These are phyloP conservation scores for Aristolochia californica DNA, from an alignment of 164 flowering plant genomes.

Conservation along the genomic window DNA sequence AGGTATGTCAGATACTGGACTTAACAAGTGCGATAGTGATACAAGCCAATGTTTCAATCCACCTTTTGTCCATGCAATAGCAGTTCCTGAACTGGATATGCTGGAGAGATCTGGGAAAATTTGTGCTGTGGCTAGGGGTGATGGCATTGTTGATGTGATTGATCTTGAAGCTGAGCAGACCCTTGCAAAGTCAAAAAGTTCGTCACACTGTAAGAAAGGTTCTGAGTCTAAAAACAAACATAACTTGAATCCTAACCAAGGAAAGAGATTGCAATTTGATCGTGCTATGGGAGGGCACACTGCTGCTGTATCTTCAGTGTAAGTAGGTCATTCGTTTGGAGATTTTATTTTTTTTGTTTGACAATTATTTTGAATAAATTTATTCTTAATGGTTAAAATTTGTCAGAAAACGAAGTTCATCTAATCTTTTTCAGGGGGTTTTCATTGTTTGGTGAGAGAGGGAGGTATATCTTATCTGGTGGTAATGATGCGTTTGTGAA, in stretches of 20 bases:
- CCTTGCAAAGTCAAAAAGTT: constrained; percentile 28
- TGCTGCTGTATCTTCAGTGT: constrained; percentile 86
- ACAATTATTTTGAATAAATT: not conserved
- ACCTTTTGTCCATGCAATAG: constrained; percentile 83
- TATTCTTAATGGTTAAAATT: constrained; percentile 1
- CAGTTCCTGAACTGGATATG: constrained; percentile 71
- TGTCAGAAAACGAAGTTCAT: too few species aligned
- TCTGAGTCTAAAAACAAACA: constrained; percentile 30
- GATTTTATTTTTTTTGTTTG: too few species aligned
- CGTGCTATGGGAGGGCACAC: constrained; percentile 64
- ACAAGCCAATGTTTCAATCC: constrained; percentile 71
- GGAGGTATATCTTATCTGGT: constrained; percentile 67
- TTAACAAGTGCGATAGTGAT: constrained; percentile 9
- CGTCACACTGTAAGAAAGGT: constrained; percentile 29
- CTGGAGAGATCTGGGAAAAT: constrained; percentile 45
- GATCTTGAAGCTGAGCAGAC: constrained; percentile 60
- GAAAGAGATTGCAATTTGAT: constrained; percentile 51
- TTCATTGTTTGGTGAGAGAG: constrained; percentile 80
- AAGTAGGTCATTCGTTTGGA: constrained; percentile 21
- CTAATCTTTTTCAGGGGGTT: constrained; percentile 56
- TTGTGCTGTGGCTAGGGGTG: constrained; percentile 86
- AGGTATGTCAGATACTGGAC: constrained; percentile 34
- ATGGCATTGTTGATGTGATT: constrained; percentile 66
- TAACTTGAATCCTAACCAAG: constrained; percentile 10
- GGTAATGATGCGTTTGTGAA: constrained; percentile 80